phyloP scores from a whole-genome alignment of 257 asterid genomes.

The Cinchona pubescens region DNA sequence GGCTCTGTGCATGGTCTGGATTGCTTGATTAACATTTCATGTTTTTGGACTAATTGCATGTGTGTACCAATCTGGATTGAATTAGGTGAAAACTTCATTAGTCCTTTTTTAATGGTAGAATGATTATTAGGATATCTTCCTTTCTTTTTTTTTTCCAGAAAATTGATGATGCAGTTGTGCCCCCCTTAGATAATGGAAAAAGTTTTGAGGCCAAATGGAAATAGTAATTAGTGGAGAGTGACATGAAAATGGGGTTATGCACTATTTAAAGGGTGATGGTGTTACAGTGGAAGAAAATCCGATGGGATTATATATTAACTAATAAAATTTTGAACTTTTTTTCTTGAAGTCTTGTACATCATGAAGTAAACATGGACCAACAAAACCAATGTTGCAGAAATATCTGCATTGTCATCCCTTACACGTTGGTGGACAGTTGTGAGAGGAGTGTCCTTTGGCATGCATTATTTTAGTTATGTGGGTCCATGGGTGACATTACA shows the following conservation, averaged over 20 bases:
- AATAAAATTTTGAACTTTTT: neutral
- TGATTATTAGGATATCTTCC: neutral
- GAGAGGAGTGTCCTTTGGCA: neutral
- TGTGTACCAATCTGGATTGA: no score
- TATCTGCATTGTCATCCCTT: neutral
- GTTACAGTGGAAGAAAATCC: neutral
- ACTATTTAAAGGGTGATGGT: slow-evolving; percentile 3
- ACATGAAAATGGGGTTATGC: neutral
- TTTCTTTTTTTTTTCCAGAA: no score
- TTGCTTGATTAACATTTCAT: neutral
- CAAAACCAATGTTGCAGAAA: slow-evolving; percentile 1
- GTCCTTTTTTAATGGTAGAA: no score
- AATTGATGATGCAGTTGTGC: no score
- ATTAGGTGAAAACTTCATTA: no score
- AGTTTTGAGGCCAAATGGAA: neutral
- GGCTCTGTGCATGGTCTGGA: neutral
- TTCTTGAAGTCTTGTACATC: neutral
- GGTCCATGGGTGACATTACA: slow-evolving; percentile 10
- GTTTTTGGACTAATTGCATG: no score
- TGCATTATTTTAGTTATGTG: neutral
- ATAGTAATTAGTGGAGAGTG: neutral
- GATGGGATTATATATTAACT: neutral
- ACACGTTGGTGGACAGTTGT: neutral
- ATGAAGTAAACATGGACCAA: slow-evolving; percentile 1
- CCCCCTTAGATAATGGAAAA: neutral